Base-by-base conservation (phyloP, 768 basidiomycete species). In the Serendipita sp. region DNA sequence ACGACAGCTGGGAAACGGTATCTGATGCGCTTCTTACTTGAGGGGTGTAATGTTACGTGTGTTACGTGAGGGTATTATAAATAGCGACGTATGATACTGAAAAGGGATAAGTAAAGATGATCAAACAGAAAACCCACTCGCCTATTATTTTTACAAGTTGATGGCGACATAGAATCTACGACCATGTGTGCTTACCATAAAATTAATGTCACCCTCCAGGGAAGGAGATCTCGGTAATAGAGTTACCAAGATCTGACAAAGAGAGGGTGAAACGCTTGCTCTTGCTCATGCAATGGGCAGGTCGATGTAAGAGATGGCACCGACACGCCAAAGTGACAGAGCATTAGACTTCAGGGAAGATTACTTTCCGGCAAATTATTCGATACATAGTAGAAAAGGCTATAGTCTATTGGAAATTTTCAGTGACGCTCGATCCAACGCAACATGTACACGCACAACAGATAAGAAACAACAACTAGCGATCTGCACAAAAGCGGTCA, bases 251-350 rank as follows among this genome's bases (percentile, higher is more conserved):
- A 11, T 41, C 36, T 60, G 56, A 36, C 56, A 60, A 60, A 60
- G 13, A n/a, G 36, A n/a, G 56, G 34, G 56, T 35, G 34, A 8
- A 52, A 52, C 18, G 48, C 8, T 52, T 32, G 30, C 28, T 52
- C 46, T 65, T 34, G 30, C 28, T 52, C 51, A 35, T 52, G 47
- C 18, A 65, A 54, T 65, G 64, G 47, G 46, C 64, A 48, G 36
- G 48, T 35, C 46, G 47, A 52, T 34, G 64, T 47, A 45, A 45
- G 47, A 15, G 44, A 54, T 52, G 46, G 74, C 78, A 80, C 81
- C 79, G 82, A 73, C 85, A 82, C 83, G 83, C 85, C 81, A 91
- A 91, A 91, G 89, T 91, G 89, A 76, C 74, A 76, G 85, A 86
- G 85, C 84, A 64, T 66, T 16, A 30, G 65, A 56, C 65, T 36